Evolutionary conservation across 805 yeast genomes (phyloP).

Genomic region (Grigorovia yakushimaensis): DNA sequence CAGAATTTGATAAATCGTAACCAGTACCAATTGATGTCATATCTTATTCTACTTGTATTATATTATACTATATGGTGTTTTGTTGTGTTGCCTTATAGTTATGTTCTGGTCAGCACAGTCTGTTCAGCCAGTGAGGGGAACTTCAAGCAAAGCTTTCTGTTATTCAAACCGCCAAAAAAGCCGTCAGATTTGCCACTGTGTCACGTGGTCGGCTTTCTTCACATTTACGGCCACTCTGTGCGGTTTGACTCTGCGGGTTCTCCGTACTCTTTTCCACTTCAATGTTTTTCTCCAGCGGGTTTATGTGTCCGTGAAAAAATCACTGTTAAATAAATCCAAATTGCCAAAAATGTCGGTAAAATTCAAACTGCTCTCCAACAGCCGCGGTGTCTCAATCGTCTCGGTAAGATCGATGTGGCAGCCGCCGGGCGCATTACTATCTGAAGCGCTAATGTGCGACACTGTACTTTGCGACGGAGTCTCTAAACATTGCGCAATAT

Average conservation of each 20-base stretch:
- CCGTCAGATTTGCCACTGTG: not conserved
- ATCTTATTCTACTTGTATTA: too few species aligned
- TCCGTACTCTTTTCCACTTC: too few species aligned
- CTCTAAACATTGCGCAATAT: too few species aligned
- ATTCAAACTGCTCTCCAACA: not conserved
- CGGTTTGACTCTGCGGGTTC: too few species aligned
- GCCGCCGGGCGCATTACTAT: not conserved
- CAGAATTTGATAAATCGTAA: slow-evolving; percentile 94
- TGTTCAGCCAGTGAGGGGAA: too few species aligned
- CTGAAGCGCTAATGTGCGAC: not conserved
- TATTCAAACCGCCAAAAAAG: too few species aligned
- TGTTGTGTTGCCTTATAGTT: too few species aligned
- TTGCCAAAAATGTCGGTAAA: slow-evolving; percentile 18
- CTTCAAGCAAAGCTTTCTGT: too few species aligned
- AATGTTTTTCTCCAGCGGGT: too few species aligned
- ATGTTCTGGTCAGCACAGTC: too few species aligned
- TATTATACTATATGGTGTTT: too few species aligned
- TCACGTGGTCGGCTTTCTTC: not conserved
- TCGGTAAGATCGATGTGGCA: not conserved
- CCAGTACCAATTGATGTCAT: slow-evolving; percentile 97
- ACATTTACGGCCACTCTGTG: not conserved
- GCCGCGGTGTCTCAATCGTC: too few species aligned
- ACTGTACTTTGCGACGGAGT: not conserved
- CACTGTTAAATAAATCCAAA: slow-evolving; percentile 20
- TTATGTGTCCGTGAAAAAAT: slow-evolving; percentile 8